phyloP scores from a whole-genome alignment of 257 asterid genomes.

The Gentiana dahurica region DNA sequence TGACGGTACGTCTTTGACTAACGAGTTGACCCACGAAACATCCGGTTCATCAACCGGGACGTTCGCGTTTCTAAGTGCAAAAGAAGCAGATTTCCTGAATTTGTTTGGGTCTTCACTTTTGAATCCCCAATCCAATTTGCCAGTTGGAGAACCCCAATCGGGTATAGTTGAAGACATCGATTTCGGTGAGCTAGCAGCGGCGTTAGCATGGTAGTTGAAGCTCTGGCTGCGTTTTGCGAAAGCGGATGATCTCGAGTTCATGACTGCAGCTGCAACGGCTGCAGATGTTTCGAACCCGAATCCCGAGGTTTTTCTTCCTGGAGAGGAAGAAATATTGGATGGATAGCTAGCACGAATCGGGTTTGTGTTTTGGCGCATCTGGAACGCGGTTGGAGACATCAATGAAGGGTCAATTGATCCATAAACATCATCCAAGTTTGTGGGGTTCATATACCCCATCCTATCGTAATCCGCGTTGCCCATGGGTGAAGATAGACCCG shows the following conservation, averaged over 20 bases:
- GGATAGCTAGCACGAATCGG: conserved; percentile 68
- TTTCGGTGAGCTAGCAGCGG: conserved; percentile 21
- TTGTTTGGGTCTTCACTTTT: conserved; percentile 59
- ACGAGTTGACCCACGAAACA: conserved; percentile 73
- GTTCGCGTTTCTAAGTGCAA: conserved; percentile 22
- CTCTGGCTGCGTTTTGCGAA: conserved; percentile 86
- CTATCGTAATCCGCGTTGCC: conserved; percentile 34
- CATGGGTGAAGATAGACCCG: conserved; percentile 43
- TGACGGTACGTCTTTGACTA: conserved; percentile 46
- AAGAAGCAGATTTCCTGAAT: conserved; percentile 30
- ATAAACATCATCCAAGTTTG: conserved; percentile 63
- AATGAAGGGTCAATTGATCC: conserved; percentile 63
- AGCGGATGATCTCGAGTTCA: conserved; percentile 75
- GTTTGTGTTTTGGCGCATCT: conserved; percentile 48
- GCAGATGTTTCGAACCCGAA: conserved; percentile 71
- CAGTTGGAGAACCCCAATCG: conserved; percentile 77
- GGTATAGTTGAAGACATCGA: conserved; percentile 28
- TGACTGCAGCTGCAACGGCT: conserved; percentile 80
- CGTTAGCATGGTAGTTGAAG: conserved; percentile 26
- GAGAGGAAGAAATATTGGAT: conserved; percentile 19
- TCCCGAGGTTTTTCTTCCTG: conserved; percentile 32
- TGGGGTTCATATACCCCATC: conserved; percentile 47
- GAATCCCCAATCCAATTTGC: conserved; percentile 87
- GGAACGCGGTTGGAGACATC: conserved; percentile 48
- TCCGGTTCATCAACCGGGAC: conserved; percentile 39